Conservation (phyloP, 257 asterid genomes). For the Fraxinus excelsior region DNA sequence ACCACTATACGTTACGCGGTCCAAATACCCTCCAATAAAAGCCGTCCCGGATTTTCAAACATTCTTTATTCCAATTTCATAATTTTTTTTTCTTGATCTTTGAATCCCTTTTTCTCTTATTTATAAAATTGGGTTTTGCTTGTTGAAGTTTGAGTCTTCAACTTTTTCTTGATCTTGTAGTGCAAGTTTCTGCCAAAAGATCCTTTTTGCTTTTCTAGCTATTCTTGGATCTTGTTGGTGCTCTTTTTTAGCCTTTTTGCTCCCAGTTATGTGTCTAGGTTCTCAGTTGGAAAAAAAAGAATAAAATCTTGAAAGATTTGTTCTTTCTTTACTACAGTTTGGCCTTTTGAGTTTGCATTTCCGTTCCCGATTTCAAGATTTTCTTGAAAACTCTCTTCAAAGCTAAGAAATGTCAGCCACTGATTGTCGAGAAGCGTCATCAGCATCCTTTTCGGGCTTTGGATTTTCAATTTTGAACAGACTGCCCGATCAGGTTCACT, state of each 20-base stretch:
- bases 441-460: constrained; percentile 57
- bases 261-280: background rate
- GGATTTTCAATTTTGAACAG: constrained; percentile 65
- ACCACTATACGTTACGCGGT: constrained; percentile 63
- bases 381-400: background rate
- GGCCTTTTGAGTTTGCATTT: constrained; percentile 1
- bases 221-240: constrained; percentile 18
- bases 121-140: background rate
- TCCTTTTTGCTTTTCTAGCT: background rate
- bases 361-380: background rate
- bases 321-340: constrained; percentile 12
- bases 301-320: background rate
- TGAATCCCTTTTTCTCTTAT: constrained; percentile 7
- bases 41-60: constrained; percentile 52
- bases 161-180: background rate
- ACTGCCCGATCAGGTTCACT: constrained; percentile 78
- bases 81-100: background rate
- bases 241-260: constrained; percentile 5
- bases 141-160: constrained; percentile 11
- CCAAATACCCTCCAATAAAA: constrained; percentile 65
- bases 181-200: background rate
- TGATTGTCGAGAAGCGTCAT: constrained; percentile 57
- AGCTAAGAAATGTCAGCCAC: constrained; percentile 74
- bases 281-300: background rate
- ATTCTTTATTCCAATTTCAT: background rate